Evolutionary conservation across 441 rosid species (phyloP).

Genomic region (Populus hybrid): DNA sequence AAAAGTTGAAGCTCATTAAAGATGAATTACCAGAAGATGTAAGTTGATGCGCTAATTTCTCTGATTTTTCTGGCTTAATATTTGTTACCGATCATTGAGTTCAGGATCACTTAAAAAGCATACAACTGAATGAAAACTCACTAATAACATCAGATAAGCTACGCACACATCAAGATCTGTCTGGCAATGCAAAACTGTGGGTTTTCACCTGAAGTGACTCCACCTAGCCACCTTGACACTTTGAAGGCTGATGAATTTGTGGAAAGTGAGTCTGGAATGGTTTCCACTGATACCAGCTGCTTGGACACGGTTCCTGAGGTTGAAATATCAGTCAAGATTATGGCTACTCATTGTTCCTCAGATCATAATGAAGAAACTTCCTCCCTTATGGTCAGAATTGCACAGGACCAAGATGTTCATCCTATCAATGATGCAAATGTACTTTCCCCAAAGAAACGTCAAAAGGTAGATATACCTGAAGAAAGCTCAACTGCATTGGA

Average conservation of each 20-base stretch:
- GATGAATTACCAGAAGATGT: constrained; percentile 46
- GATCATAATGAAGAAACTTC: constrained; percentile 6
- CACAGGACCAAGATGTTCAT: constrained; percentile 2
- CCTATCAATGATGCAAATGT: background rate
- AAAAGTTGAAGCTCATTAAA: constrained; percentile 48
- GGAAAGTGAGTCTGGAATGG: constrained; percentile 10
- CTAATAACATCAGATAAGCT: constrained; percentile 36
- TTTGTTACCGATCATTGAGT: background rate
- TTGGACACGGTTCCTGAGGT: background rate
- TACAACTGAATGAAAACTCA: background rate
- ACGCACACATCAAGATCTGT: constrained; percentile 38
- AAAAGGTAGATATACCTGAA: constrained; percentile 22
- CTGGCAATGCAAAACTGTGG: constrained; percentile 32
- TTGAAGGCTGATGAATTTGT: constrained; percentile 8
- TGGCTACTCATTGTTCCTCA: background rate
- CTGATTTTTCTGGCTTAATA: background rate
- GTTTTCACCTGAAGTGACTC: constrained; percentile 20
- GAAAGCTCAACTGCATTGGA: constrained; percentile 16
- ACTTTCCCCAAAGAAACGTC: constrained; percentile 31
- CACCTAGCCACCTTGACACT: background rate
- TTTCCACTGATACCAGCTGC: background rate
- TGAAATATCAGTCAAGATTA: background rate
- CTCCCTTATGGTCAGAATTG: background rate
- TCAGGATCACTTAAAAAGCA: background rate
- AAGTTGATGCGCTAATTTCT: constrained; percentile 13